Conservation (phyloP, 345 rosid species). For the Acer saccharum region DNA sequence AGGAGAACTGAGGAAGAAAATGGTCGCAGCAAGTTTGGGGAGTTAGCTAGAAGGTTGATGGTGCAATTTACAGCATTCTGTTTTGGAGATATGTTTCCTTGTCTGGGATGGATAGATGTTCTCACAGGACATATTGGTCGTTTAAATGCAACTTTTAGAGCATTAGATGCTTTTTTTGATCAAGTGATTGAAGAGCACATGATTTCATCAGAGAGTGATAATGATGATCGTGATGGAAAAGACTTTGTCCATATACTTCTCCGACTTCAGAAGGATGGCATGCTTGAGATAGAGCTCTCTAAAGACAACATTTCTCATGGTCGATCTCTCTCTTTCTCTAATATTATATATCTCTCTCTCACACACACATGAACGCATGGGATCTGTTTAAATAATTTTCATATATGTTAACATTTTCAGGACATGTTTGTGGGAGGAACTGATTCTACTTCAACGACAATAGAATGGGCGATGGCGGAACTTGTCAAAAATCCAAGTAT, state of each 20-base stretch:
- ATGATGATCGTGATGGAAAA: slow-evolving; percentile 11
- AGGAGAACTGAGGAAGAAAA: not conserved
- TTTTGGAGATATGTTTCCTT: slow-evolving; percentile 20
- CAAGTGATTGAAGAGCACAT: not conserved
- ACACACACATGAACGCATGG: no score
- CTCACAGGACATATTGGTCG: slow-evolving; percentile 16
- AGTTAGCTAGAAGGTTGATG: not conserved
- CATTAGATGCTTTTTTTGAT: slow-evolving; percentile 23
- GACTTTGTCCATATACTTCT: slow-evolving; percentile 26
- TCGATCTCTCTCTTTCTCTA: not conserved
- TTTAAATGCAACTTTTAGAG: slow-evolving; percentile 16
- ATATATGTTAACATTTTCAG: not conserved
- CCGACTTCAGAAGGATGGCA: slow-evolving; percentile 21
- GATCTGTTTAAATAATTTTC: not conserved
- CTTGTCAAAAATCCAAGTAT: not conserved
- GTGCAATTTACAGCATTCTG: not conserved
- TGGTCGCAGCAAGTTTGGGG: not conserved
- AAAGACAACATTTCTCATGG: slow-evolving; percentile 33
- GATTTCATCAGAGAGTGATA: not conserved
- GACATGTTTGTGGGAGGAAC: not conserved
- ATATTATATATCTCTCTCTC: no score
- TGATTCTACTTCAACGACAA: not conserved
- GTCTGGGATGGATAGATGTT: slow-evolving; percentile 19
- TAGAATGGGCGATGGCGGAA: slow-evolving; percentile 8
- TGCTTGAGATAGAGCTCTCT: slow-evolving; percentile 12